Evolutionary conservation across 2,329 filamentous ascomycete genomes (phyloP), one percentile per base, ranked within the genome.

Genomic region (Teratosphaeria epicoccoides): DNA sequence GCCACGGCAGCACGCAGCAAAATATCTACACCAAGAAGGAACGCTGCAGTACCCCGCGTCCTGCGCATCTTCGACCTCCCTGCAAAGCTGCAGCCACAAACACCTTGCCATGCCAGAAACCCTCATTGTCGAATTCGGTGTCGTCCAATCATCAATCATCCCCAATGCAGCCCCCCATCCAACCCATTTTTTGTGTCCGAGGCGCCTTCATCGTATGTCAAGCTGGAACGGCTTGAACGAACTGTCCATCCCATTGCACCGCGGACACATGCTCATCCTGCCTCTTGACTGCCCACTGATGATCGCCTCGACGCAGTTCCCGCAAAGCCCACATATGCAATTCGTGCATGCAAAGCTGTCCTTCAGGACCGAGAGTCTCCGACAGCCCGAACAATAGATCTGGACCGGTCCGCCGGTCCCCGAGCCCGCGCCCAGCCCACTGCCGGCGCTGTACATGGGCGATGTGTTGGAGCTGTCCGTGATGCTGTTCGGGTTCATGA

Each of bases 261-360:
- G 78, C 52, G 87, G 87, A 71, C 87, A 93, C 66, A 86, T 68
- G 43, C 70, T 87, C 62, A 84, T 80, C 55, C 85, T 73, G 11
- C 85, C 85, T 48, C 85, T 65, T 26, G 65, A 82, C 66, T 88
- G 84, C 66, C 88, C 85, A 60, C 79, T 80, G 70, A 88, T 83
- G 51, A 91, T 75, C 28, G 87, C 81, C 62, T 89, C 85, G 52
- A 96, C 88, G 63, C 91, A 97, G 53, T 88, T 82, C 57, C 84
- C 82, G 69, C 93, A 97, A 47, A 97, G 79, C 14, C 90, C 91
- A 66, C 88, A 95, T 57, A 97, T 95, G 68, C 93, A 97, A 69
- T 96, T 90, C 1, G 90, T 95, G 68, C 91, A 97, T 22, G 91
- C 91, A 65, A 89, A 96, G 28, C 88, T 93, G 62, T 91, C 86